Evolutionary conservation across 805 yeast species (phyloP).

Genomic region (Cyberlindnera sargentensis): DNA sequence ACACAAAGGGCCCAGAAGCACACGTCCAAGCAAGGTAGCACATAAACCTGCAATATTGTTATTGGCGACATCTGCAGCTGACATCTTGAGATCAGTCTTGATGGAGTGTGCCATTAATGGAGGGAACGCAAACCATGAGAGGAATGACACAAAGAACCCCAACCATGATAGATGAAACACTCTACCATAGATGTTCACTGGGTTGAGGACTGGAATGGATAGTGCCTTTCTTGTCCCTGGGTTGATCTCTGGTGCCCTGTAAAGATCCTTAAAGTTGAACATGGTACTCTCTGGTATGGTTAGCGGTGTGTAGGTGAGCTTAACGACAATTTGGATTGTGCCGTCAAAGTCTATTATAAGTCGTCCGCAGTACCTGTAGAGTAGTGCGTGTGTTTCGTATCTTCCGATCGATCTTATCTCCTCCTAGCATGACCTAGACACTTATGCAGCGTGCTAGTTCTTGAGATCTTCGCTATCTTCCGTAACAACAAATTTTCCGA

Average conservation of each 20-base stretch:
- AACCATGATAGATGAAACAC: slow-evolving; percentile 25
- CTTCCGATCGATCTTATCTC: no score
- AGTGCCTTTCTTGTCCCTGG: slow-evolving; percentile 22
- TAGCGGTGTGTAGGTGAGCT: no score
- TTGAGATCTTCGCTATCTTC: no score
- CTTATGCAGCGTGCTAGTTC: no score
- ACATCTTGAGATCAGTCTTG: slow-evolving; percentile 19
- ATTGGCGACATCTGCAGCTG: slow-evolving; percentile 23
- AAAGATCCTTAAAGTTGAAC: slow-evolving; percentile 39
- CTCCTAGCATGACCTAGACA: no score
- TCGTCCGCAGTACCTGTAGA: no score
- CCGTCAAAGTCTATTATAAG: no score
- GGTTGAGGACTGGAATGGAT: slow-evolving; percentile 24
- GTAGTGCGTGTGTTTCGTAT: no score
- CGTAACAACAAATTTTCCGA: no score
- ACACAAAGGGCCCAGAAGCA: slow-evolving; percentile 24
- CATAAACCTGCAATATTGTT: slow-evolving; percentile 26
- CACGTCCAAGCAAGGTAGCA: slow-evolving; percentile 25
- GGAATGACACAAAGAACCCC: slow-evolving; percentile 26
- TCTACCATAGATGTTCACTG: slow-evolving; percentile 19
- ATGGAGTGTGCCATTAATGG: slow-evolving; percentile 23
- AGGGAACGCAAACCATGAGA: slow-evolving; percentile 29
- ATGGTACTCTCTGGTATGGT: background rate
- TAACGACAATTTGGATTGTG: no score
- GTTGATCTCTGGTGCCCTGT: slow-evolving; percentile 21